Evolutionary conservation across 768 basidiomycete genomes (phyloP).

Genomic region (Grammothele lineata): DNA sequence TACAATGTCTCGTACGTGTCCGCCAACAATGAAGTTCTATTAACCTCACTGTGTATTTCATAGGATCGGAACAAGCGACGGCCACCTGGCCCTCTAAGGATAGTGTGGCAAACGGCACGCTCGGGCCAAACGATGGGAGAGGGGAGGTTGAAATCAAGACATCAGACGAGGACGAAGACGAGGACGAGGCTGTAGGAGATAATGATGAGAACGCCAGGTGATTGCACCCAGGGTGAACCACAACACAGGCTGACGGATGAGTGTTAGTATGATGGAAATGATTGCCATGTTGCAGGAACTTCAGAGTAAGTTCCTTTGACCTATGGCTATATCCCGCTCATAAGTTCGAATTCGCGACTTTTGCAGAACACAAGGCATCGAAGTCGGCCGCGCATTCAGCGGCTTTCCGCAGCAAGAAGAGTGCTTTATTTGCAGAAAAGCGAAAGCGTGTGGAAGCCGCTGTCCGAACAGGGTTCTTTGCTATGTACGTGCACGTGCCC

Average conservation of each 20-base stretch:
- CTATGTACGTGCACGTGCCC: slow-evolving; percentile 18
- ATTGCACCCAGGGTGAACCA: too few relatives aligned
- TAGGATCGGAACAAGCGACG: too few relatives aligned
- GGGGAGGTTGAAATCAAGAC: too few relatives aligned
- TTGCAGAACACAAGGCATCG: slow-evolving; percentile 20
- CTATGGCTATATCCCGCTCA: too few relatives aligned
- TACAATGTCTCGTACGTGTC: too few relatives aligned
- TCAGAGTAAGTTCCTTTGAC: slow-evolving; percentile 17
- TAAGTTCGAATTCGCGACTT: not conserved
- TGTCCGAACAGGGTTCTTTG: slow-evolving; percentile 16
- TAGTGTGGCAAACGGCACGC: too few relatives aligned
- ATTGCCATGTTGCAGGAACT: slow-evolving; percentile 22
- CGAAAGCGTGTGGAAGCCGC: slow-evolving; percentile 17
- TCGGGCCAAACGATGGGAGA: too few relatives aligned
- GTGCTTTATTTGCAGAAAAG: slow-evolving; percentile 18
- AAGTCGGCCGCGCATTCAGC: slow-evolving; percentile 17
- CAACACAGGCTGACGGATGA: too few relatives aligned
- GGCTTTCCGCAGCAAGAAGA: slow-evolving; percentile 23
- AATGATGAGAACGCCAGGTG: slow-evolving; percentile 17
- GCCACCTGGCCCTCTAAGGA: too few relatives aligned
- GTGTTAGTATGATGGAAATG: slow-evolving; percentile 26
- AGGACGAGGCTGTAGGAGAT: slow-evolving; percentile 1
- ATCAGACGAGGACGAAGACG: slow-evolving; percentile 6
- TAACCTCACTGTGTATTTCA: too few relatives aligned
- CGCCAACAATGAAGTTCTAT: too few relatives aligned